phyloP scores from a whole-genome alignment of 1,139 yeast genomes.

The Geotrichum citri-aurantii region DNA sequence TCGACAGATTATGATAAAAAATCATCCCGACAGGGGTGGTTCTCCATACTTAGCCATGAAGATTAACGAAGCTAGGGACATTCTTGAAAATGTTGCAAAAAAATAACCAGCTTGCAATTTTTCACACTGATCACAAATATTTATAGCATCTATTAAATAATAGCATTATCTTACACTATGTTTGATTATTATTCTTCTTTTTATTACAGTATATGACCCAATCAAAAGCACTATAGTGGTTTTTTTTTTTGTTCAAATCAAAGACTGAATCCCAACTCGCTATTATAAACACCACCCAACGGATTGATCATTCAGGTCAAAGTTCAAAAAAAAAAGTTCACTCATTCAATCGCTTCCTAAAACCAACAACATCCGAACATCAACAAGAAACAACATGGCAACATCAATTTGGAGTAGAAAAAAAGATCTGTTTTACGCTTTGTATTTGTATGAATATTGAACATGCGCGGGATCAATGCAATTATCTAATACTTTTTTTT shows the following conservation, averaged over 20 bases:
- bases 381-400: neutral
- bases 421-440: constrained; percentile 49
- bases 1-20: constrained; percentile 56
- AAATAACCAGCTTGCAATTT: neutral
- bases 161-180: neutral
- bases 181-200: no score
- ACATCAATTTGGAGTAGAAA: constrained; percentile 17
- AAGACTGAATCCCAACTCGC: neutral
- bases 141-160: neutral
- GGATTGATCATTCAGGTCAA: neutral
- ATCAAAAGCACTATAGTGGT: neutral
- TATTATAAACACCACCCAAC: neutral
- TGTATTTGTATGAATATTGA: constrained; percentile 38
- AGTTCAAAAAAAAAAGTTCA: neutral
- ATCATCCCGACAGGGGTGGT: constrained; percentile 78
- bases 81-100: constrained; percentile 41
- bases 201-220: neutral
- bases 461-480: constrained; percentile 2
- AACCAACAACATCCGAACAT: neutral
- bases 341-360: neutral
- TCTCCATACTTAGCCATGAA: constrained; percentile 65
- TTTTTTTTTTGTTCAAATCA: neutral
- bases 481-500: neutral
- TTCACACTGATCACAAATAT: neutral
- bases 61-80: constrained; percentile 68